Base-by-base conservation (phyloP, 257 asterid genomes). In the Nemophila menziesii region DNA sequence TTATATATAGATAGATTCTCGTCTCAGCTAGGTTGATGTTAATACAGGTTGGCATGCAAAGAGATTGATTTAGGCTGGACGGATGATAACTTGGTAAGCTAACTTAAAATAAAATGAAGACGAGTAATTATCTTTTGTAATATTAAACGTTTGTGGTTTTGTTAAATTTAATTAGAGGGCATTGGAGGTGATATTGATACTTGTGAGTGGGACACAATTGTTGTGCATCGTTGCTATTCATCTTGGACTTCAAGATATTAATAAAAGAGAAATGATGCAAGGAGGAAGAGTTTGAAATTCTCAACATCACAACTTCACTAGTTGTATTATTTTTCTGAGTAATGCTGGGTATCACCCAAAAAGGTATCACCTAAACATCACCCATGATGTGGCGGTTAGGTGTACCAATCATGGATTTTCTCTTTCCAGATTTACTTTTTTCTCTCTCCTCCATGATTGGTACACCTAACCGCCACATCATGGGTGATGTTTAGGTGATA, bases 61-160 rank as follows among this genome's bases (percentile, higher is more conserved):
- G 98, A 90, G 80, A 90, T 85, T 54, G 60, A 79, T 48, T 52
- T 70, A 24, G 83, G 94, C 26, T 81, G 93, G 94, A 66, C 80
- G 13, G 71, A 64, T 4, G 58, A 87, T 23, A 74, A 69, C 49
- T 55, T 90, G 66, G 96, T 90, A 77, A 74, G 71, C 14, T 19
- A 17, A 14, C 3, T 19, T 10, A 3, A 5, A 23, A 8, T 14
- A 45, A 17, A 16, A 39, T n/a, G 19, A 20, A 47, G 42, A 5
- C 4, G 36, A 29, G 1, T 5, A 2, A 13, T 7, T 7, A 2
- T 29, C 12, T 13, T 29, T 29, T 29, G 12, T 29, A 7, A 29
- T 29, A n/a, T n/a, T n/a, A 2, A 29, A 18, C 13, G 1, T 1
- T 40, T 61, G 39, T 24, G 1, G 4, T 7, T 34, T 8, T 8